Percentiles rank a stretch among this genome's conserved stretches.
Conservation (phyloP, 108 stramenopile species). For the Skeletonema potamos region DNA sequence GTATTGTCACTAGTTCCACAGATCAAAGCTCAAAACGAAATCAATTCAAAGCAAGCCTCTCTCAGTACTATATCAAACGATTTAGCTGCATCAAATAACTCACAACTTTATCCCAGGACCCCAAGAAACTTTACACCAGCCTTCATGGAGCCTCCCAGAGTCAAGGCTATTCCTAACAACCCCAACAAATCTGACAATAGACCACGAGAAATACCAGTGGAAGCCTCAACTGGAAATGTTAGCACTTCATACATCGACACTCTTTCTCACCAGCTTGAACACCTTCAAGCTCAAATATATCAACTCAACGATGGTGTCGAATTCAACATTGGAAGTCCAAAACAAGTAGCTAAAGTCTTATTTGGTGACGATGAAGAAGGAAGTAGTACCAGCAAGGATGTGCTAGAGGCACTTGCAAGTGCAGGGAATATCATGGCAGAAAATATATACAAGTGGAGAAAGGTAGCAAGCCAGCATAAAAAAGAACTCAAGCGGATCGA, state of each 20-base stretch:
- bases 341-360: constrained; percentile 66
- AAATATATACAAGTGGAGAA: constrained; percentile 40
- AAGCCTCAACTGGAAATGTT: constrained; percentile 20
- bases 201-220: constrained; percentile 4
- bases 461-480: constrained; percentile 43
- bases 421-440: constrained; percentile 52
- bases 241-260: constrained; percentile 16
- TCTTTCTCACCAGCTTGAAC: constrained; percentile 30
- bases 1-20: neutral
- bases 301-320: constrained; percentile 41
- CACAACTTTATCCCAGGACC: neutral
- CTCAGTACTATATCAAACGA: neutral
- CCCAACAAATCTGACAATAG: neutral
- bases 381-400: constrained; percentile 67
- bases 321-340: constrained; percentile 77
- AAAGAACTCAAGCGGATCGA: constrained; percentile 42
- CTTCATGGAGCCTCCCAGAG: constrained; percentile 36
- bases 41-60: neutral
- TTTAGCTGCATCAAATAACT: neutral
- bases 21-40: neutral
- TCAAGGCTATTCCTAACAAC: constrained; percentile 9
- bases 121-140: constrained; percentile 7
- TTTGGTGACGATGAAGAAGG: constrained; percentile 54
- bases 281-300: constrained; percentile 41
- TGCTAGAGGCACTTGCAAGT: constrained; percentile 72